These are phyloP conservation scores for Citrus glauca DNA, from an alignment of 345 rosid species.

Conservation along the genomic window DNA sequence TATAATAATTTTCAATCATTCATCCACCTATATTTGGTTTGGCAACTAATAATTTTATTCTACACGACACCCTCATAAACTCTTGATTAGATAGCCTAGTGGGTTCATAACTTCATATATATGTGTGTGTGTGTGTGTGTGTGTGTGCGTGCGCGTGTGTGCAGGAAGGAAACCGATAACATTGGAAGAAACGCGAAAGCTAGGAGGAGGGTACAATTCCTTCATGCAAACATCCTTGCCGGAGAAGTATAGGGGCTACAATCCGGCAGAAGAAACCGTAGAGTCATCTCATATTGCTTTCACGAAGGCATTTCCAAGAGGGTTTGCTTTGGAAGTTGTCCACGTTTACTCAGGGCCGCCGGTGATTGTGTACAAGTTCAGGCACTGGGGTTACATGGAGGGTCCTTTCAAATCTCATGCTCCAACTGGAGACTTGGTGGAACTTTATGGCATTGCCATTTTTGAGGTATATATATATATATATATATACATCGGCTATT, in stretches of 20 bases:
- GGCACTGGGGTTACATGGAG: conserved; percentile 75
- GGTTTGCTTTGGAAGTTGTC: conserved; percentile 58
- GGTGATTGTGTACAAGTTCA: conserved; percentile 52
- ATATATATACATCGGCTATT: neutral
- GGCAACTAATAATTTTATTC: too few species aligned
- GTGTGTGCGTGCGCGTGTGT: fast-evolving
- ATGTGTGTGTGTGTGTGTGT: fast-evolving
- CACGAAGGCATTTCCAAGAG: conserved; percentile 51
- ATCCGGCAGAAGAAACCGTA: conserved; percentile 33
- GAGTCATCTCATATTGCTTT: conserved; percentile 39
- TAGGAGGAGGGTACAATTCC: conserved; percentile 60
- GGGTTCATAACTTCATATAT: too few species aligned
- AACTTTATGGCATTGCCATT: conserved; percentile 37
- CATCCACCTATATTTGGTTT: too few species aligned
- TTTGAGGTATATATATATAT: conserved; percentile 7
- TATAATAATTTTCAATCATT: too few species aligned
- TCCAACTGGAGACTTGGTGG: conserved; percentile 49
- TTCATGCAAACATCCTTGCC: conserved; percentile 56
- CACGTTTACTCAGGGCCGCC: conserved; percentile 63
- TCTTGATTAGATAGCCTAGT: too few species aligned
- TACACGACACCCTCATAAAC: too few species aligned
- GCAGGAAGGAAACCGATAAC: conserved; percentile 45
- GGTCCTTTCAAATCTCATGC: conserved; percentile 68
- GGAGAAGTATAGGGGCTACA: conserved; percentile 31
- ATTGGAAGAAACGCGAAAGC: conserved; percentile 32